Percentiles rank a stretch among this genome's conserved stretches.
phyloP scores from a whole-genome alignment of 2,329 filamentous ascomycete genomes.

The Fusarium annulatum region DNA sequence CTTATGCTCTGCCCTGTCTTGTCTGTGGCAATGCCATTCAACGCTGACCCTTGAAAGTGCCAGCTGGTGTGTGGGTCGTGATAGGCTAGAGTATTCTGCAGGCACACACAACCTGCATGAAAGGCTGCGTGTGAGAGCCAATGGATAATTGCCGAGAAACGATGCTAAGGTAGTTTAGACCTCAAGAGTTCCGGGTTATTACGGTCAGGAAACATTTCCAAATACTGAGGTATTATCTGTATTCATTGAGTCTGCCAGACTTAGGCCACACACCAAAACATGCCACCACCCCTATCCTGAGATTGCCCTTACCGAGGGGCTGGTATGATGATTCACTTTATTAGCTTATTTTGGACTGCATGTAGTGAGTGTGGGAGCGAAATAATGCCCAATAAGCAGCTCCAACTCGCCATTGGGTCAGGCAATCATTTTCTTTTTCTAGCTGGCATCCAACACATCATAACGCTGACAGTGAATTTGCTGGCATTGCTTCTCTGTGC shows the following conservation, averaged over 20 bases:
- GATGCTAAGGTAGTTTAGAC: neutral
- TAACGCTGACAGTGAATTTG: neutral
- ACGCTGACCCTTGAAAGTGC: constrained; percentile 11
- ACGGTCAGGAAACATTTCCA: neutral
- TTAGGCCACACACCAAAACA: neutral
- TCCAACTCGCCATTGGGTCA: neutral
- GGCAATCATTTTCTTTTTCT: neutral
- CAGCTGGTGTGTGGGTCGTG: constrained; percentile 1
- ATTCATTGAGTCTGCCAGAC: neutral
- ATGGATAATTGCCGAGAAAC: neutral
- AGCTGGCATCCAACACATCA: neutral
- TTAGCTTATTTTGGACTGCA: constrained; percentile 24
- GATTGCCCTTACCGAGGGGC: constrained; percentile 24
- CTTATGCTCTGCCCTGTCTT: constrained; percentile 9
- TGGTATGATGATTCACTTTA: constrained; percentile 32
- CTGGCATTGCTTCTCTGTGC: neutral
- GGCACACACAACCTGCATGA: constrained; percentile 25
- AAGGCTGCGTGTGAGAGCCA: neutral
- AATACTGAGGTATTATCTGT: neutral
- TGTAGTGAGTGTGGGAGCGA: constrained; percentile 25
- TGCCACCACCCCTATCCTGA: neutral
- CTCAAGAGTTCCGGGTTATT: neutral
- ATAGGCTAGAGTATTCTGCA: constrained; percentile 23
- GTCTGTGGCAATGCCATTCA: constrained; percentile 12
- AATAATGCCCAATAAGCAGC: neutral